These are phyloP conservation scores for Capsicum chinense DNA, from an alignment of 257 asterid genomes.

Conservation along the genomic window DNA sequence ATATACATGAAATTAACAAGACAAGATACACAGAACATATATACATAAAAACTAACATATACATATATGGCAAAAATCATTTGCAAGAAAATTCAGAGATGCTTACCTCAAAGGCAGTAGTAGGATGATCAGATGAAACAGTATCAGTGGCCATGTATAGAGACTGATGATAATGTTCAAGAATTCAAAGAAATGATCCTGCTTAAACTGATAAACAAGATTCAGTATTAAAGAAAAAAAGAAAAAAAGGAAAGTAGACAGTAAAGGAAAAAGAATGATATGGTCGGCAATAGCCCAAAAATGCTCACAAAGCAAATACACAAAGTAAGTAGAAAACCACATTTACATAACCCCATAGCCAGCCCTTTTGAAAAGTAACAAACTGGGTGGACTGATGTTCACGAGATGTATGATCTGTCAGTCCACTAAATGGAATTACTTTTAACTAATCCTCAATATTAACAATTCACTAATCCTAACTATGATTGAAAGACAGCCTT, in stretches of 20 bases:
- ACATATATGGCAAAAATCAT: background rate
- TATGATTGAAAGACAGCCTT: background rate
- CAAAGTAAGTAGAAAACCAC: constrained; percentile 45
- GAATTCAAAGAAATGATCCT: background rate
- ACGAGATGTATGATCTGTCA: constrained; percentile 82
- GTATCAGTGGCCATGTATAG: constrained; percentile 68
- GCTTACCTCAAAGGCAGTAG: constrained; percentile 49
- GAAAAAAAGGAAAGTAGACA: background rate
- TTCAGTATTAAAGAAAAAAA: background rate
- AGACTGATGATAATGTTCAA: background rate
- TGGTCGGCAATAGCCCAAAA: constrained; percentile 61
- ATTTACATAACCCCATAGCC: constrained; percentile 12
- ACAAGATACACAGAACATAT: background rate
- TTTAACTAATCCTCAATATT: constrained; percentile 30
- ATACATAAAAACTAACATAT: background rate
- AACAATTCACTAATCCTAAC: constrained; percentile 18
- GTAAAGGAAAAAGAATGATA: constrained; percentile 52
- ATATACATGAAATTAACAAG: background rate
- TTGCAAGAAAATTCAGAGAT: background rate
- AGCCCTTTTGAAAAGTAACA: constrained; percentile 19
- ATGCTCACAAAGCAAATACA: constrained; percentile 48
- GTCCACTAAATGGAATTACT: constrained; percentile 45
- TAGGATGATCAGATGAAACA: constrained; percentile 59
- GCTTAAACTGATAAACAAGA: constrained; percentile 12
- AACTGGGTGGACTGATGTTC: constrained; percentile 43